Percentiles rank a stretch among this genome's conserved stretches.
phyloP scores from a whole-genome alignment of 202 grass and related monocot species.

The Zizania palustris region DNA sequence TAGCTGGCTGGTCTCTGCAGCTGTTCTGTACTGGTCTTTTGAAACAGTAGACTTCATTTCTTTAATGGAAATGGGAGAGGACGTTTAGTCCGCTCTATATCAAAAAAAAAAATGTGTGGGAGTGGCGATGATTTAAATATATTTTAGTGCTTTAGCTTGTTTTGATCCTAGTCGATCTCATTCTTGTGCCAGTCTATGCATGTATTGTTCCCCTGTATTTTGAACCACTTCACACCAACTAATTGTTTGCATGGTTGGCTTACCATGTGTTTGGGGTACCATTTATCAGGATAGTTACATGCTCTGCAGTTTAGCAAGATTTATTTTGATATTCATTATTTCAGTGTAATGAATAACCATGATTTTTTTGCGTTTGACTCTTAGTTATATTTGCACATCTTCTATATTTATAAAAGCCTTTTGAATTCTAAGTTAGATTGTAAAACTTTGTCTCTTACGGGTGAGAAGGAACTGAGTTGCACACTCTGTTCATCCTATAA shows the following conservation, averaged over 20 bases:
- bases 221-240: background rate
- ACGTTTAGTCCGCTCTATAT: no score
- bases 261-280: background rate
- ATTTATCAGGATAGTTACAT: slow-evolving; percentile 6
- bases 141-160: slow-evolving; percentile 14
- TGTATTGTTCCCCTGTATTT: background rate
- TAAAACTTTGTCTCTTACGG: background rate
- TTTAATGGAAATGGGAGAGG: no score
- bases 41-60: no score
- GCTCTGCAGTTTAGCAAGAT: slow-evolving; percentile 13
- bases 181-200: background rate
- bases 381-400: no score
- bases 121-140: background rate
- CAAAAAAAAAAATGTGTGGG: no score
- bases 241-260: background rate
- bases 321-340: slow-evolving; percentile 2
- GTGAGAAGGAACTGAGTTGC: background rate
- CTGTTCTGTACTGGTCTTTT: no score
- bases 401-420: background rate
- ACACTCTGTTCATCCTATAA: background rate
- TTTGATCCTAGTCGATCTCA: slow-evolving; percentile 20
- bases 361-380: background rate
- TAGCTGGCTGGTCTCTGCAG: no score
- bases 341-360: background rate
- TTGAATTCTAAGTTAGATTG: slow-evolving; percentile 13